A percentile compares a stretch with the other conserved stretches of the same genome.
These are phyloP conservation scores for Neofusicoccum cordaticola DNA, from an alignment of 2,329 filamentous ascomycete species.

Conservation along the genomic window DNA sequence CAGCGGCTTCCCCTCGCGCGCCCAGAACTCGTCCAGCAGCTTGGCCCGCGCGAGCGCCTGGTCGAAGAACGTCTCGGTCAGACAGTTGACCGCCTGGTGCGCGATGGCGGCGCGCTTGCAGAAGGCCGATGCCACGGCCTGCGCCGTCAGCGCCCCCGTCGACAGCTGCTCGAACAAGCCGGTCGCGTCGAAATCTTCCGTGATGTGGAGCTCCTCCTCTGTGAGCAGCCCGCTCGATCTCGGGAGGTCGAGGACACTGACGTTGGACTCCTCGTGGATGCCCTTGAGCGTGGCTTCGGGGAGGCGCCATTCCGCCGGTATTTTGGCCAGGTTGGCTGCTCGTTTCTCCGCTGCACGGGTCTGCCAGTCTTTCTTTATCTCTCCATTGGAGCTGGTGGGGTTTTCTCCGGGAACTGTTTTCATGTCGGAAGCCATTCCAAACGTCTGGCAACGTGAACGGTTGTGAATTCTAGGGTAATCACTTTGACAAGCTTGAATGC, in stretches of 20 bases:
- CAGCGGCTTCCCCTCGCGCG: slow-evolving; percentile 40
- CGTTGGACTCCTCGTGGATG: background rate
- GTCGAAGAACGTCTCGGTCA: slow-evolving; percentile 46
- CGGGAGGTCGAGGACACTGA: slow-evolving; percentile 8
- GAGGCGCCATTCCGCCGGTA: slow-evolving; percentile 19
- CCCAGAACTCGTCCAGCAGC: slow-evolving; percentile 38
- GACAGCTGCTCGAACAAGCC: slow-evolving; percentile 29
- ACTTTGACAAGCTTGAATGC: background rate
- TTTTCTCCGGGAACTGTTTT: background rate
- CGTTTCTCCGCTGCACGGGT: slow-evolving; percentile 31
- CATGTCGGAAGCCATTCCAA: background rate
- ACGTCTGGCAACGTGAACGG: background rate
- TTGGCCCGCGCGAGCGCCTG: slow-evolving; percentile 39
- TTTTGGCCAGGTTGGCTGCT: slow-evolving; percentile 26
- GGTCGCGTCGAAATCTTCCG: slow-evolving; percentile 35
- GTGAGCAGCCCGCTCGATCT: slow-evolving; percentile 31
- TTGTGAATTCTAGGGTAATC: background rate
- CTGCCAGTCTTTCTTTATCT: slow-evolving; percentile 24
- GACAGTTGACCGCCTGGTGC: slow-evolving; percentile 53
- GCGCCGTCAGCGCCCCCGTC: slow-evolving; percentile 25
- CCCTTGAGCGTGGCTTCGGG: background rate
- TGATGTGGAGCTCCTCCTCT: slow-evolving; percentile 33
- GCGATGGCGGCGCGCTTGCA: slow-evolving; percentile 54
- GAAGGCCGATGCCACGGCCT: slow-evolving; percentile 53
- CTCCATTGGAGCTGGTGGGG: slow-evolving; percentile 5